phyloP scores from a whole-genome alignment of 768 basidiomycete genomes.

The Mycena polygramma region DNA sequence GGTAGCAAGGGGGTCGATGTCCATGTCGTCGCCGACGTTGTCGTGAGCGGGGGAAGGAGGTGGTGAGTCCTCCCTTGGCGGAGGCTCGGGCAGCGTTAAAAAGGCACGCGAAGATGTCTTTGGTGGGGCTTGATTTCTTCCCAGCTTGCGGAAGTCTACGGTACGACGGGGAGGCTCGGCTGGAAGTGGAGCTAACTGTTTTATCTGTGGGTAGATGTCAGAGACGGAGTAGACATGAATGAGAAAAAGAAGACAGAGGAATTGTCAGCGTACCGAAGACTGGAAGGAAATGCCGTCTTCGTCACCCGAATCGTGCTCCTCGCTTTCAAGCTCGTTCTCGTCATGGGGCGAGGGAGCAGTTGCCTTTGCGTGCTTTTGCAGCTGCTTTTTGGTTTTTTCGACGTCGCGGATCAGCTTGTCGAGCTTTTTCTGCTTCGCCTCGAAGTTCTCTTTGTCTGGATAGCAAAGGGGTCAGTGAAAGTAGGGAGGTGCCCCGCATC shows the following conservation, averaged over 20 bases:
- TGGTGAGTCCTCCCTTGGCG: neutral
- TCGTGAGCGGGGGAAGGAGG: too few relatives aligned
- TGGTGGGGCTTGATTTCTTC: neutral
- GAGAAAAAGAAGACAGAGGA: neutral
- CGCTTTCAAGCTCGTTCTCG: neutral
- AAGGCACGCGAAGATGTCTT: neutral
- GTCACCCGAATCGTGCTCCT: neutral
- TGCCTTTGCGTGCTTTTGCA: neutral
- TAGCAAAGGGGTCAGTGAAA: neutral
- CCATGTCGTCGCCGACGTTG: neutral
- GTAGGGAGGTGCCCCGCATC: neutral
- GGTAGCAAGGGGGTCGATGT: neutral
- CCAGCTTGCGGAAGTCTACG: neutral
- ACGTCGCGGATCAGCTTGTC: neutral
- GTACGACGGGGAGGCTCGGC: neutral
- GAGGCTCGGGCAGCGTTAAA: neutral
- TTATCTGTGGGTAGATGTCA: neutral
- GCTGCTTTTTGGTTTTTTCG: neutral
- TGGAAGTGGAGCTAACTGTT: neutral
- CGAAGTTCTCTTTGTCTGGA: constrained; percentile 13
- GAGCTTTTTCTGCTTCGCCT: neutral
- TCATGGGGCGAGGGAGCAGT: neutral
- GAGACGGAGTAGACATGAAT: too few relatives aligned
- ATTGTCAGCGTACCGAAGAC: neutral
- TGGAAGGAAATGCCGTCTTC: neutral